Evolutionary conservation across 805 yeast species (phyloP).

Genomic region (Wickerhamiella kurtzmanii): DNA sequence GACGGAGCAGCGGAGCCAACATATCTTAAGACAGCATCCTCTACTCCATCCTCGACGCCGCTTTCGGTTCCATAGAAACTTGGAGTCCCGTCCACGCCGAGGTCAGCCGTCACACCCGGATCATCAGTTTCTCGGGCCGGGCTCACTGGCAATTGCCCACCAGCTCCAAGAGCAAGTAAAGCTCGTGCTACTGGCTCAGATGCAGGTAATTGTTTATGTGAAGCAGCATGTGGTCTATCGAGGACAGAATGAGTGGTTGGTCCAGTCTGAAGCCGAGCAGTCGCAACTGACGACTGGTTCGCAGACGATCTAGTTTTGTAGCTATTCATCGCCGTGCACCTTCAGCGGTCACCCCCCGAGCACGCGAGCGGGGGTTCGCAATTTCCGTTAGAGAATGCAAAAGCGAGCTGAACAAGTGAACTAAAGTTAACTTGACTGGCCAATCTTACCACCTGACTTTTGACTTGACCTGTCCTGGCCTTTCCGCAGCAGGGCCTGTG

Average conservation of each 20-base stretch:
- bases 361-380: background rate
- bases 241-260: background rate
- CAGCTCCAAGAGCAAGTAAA: constrained; percentile 3
- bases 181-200: constrained; percentile 7
- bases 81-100: background rate
- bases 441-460: too few species aligned
- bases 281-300: background rate
- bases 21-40: constrained; percentile 62
- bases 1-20: constrained; percentile 33
- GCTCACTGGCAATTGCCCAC: background rate
- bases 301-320: background rate
- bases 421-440: too few species aligned
- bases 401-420: background rate
- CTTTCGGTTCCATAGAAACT: background rate
- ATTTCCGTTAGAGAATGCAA: background rate
- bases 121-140: background rate
- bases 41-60: constrained; percentile 31
- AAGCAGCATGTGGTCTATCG: background rate
- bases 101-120: background rate
- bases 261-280: background rate
- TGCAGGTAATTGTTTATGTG: too few species aligned
- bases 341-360: background rate
- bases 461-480: too few species aligned
- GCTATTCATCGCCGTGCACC: background rate
- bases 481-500: too few species aligned